These are phyloP conservation scores for Wickerhamiella australiensis DNA, from an alignment of 805 yeast species.

Conservation along the genomic window DNA sequence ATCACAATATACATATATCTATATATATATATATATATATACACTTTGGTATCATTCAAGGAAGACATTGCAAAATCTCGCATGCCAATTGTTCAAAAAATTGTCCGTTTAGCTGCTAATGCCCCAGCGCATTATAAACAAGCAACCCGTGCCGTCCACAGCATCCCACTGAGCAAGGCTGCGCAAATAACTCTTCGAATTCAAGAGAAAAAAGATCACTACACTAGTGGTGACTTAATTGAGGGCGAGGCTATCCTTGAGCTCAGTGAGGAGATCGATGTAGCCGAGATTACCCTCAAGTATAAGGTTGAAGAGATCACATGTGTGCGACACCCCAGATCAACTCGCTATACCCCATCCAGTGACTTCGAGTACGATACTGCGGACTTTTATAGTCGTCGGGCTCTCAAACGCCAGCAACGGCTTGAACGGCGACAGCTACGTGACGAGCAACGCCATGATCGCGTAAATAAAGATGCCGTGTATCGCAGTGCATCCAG, in stretches of 20 bases:
- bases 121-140: neutral
- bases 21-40: no score
- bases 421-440: neutral
- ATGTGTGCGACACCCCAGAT: neutral
- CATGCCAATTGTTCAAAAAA: neutral
- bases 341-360: neutral
- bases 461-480: neutral
- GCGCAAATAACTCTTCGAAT: conserved; percentile 6
- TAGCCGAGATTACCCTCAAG: conserved; percentile 14
- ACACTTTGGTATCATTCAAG: no score
- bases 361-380: neutral
- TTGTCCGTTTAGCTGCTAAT: conserved; percentile 4
- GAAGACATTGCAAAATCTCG: neutral
- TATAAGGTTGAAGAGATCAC: conserved; percentile 14
- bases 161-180: neutral
- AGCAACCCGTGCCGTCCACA: neutral
- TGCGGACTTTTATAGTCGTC: neutral
- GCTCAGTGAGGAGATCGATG: conserved; percentile 9
- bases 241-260: conserved; percentile 14
- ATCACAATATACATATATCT: no score
- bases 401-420: neutral
- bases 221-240: conserved; percentile 14
- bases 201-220: conserved; percentile 7
- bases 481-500: neutral
- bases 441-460: neutral